phyloP scores from a whole-genome alignment of 1,284 basidiomycete species.

The Ustilago loliicola region DNA sequence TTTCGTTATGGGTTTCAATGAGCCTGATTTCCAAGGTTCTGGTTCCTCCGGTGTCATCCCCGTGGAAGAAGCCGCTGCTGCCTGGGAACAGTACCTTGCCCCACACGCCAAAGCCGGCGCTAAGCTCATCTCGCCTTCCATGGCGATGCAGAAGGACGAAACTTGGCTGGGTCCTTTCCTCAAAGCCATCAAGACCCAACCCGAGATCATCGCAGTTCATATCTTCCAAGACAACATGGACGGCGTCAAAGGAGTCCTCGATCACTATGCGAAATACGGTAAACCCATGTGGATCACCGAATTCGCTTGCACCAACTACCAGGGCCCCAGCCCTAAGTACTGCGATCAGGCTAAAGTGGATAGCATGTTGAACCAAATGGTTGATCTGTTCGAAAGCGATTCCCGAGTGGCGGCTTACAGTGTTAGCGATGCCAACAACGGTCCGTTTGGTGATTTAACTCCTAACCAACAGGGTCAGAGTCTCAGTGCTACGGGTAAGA shows the following conservation, averaged over 20 bases:
- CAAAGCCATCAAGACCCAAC: constrained; percentile 45
- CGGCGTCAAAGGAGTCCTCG: constrained; percentile 51
- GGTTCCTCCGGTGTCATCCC: constrained; percentile 55
- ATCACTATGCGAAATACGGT: constrained; percentile 57
- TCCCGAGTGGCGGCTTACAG: constrained; percentile 53
- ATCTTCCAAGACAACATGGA: constrained; percentile 62
- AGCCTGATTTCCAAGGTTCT: constrained; percentile 53
- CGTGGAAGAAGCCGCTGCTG: constrained; percentile 34
- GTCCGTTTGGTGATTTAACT: constrained; percentile 43
- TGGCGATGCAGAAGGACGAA: constrained; percentile 62
- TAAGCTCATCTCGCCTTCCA: constrained; percentile 56
- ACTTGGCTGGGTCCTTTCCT: constrained; percentile 54
- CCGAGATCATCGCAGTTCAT: constrained; percentile 62
- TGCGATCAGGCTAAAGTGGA: constrained; percentile 51
- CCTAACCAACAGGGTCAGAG: constrained; percentile 46
- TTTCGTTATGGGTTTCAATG: constrained; percentile 60
- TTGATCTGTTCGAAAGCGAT: constrained; percentile 56
- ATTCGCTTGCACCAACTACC: constrained; percentile 57
- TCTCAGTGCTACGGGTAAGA: constrained; percentile 41
- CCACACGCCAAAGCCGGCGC: constrained; percentile 51
- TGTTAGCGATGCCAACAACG: constrained; percentile 58
- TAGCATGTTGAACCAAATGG: constrained; percentile 44
- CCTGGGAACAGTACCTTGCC: constrained; percentile 57
- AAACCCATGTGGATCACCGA: constrained; percentile 63
- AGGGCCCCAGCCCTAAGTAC: constrained; percentile 43